Evolutionary conservation across 345 rosid genomes (phyloP).

Genomic region (Excoecaria cochinchinensis): DNA sequence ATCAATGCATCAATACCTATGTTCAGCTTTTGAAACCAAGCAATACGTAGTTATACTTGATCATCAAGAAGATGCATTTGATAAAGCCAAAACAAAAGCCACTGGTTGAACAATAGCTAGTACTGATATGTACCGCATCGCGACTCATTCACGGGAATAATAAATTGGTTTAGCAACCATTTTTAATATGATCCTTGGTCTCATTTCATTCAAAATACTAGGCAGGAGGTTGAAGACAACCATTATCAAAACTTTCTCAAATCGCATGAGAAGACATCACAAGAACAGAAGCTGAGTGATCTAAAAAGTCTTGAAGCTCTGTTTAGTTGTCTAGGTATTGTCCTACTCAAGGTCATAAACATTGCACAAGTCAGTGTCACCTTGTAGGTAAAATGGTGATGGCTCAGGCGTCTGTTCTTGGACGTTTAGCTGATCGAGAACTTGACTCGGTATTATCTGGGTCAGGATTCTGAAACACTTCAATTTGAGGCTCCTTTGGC

Average conservation of each 20-base stretch:
- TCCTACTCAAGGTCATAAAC: constrained; percentile 21
- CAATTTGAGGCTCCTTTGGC: constrained; percentile 27
- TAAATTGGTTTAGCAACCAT: neutral
- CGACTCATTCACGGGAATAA: constrained; percentile 5
- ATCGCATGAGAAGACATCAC: constrained; percentile 10
- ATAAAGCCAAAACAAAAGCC: too few relatives aligned
- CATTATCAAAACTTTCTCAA: constrained; percentile 23
- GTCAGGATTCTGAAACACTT: constrained; percentile 26
- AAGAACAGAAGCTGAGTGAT: constrained; percentile 16
- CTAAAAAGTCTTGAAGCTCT: constrained; percentile 22
- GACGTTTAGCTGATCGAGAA: constrained; percentile 51
- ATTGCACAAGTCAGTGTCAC: constrained; percentile 21
- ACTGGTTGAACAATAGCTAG: too few relatives aligned
- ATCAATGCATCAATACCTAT: neutral
- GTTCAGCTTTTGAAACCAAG: too few relatives aligned
- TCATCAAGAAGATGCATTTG: too few relatives aligned
- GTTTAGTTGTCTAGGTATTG: constrained; percentile 24
- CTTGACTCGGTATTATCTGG: constrained; percentile 25
- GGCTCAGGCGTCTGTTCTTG: constrained; percentile 43
- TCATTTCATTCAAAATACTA: constrained; percentile 5
- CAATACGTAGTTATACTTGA: too few relatives aligned
- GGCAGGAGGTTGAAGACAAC: constrained; percentile 10
- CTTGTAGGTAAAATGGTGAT: constrained; percentile 12
- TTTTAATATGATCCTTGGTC: constrained; percentile 8
- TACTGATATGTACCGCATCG: too few relatives aligned